Evolutionary conservation across 116 monocot genomes (phyloP), one percentile per base, ranked within the genome.

Genomic region (Cymodocea nodosa): DNA sequence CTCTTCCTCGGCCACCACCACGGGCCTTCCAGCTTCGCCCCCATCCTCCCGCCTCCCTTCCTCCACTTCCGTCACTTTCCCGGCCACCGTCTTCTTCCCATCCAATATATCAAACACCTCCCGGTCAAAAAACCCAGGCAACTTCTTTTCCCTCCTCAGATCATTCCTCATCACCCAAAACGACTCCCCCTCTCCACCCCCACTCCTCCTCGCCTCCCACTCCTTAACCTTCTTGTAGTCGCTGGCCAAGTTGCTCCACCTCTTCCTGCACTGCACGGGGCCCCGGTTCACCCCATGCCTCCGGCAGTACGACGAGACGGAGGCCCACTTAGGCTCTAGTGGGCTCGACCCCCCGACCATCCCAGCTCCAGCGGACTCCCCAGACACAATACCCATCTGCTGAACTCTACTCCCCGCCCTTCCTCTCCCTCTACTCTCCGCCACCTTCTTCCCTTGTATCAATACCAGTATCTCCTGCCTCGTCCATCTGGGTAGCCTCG

Each of bases 171-270:
- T 92, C 35, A 35, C 80, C 98, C 98, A 98, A 56, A 89, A 98
- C 60, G 86, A 82, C 70, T 82, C 86, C 63, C 51, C 54, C 23
- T 49, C 81, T 4, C 51, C 50, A 7, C 54, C 22, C 4, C 60
- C 17, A 72, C 17, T 55, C 35, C 17, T 59, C 16, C 13, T 56
- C 34, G 17, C n/a, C 40, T 90, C 83, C 55, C 98, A 98, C 80
- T 86, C 98, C 73, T 84, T 99, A 15, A 99, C 87, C 86, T 92
- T 99, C 89, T 89, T 92, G 74, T 70, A 92, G 70, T 99, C 98
- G 3, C 89, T 74, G 50, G 89, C 86, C 30, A 99, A 84, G 72
- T 99, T 99, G 77, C 92, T 99, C 98, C 98, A 99, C 73, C 98
- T 60, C 80, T 99, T 99, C 68, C 92, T 71, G 81, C 98, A 99